Percentiles rank a stretch among this genome's conserved stretches.
These are phyloP conservation scores for Nidularia pulvinata DNA, from an alignment of 768 basidiomycete genomes.

Conservation along the genomic window DNA sequence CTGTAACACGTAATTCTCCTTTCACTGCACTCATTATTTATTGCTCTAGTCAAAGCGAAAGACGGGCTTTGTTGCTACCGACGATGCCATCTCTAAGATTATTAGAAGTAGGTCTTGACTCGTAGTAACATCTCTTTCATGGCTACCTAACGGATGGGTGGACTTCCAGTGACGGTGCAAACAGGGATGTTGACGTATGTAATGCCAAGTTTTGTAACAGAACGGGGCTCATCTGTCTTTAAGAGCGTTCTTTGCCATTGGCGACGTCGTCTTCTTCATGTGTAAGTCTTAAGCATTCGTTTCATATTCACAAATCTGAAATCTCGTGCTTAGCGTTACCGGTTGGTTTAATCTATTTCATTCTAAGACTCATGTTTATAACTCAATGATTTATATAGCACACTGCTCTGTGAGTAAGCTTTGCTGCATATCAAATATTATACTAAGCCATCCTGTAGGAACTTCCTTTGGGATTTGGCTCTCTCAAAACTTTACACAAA, in stretches of 20 bases:
- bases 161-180: constrained; percentile 34
- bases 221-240: background rate
- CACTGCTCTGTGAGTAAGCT: constrained; percentile 34
- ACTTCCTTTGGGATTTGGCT: constrained; percentile 49
- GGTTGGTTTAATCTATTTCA: constrained; percentile 14
- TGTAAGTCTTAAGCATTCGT: constrained; percentile 19
- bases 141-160: constrained; percentile 4
- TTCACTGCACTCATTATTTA: constrained; percentile 2
- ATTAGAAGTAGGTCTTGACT: constrained; percentile 20
- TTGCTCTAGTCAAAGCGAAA: constrained; percentile 26
- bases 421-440: background rate
- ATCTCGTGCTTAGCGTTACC: constrained; percentile 23
- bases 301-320: no score
- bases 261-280: constrained; percentile 44
- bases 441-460: constrained; percentile 17
- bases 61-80: constrained; percentile 39
- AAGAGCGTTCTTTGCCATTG: constrained; percentile 36
- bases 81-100: constrained; percentile 36
- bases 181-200: constrained; percentile 38
- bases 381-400: constrained; percentile 20
- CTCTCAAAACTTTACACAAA: constrained; percentile 49
- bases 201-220: background rate
- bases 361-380: background rate
- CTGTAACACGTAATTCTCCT: background rate
- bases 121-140: background rate